A percentile compares a stretch with the other conserved stretches of the same genome.
Evolutionary conservation across 1,284 basidiomycete species (phyloP).

Genomic region (Puccinia hordei): DNA sequence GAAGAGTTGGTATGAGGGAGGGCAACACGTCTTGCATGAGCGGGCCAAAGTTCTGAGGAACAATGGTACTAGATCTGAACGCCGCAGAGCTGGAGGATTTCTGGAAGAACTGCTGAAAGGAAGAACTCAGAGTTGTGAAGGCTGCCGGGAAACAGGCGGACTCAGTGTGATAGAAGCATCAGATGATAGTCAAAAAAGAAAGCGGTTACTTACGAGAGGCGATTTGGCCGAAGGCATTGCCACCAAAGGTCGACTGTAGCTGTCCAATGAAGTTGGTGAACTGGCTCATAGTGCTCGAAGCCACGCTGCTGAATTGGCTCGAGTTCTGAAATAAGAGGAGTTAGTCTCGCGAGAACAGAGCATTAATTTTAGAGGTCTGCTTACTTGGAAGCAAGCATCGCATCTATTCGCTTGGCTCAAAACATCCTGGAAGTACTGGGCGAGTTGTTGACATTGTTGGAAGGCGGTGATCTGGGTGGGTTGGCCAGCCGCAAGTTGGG

Average conservation of each 20-base stretch:
- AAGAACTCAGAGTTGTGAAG: background rate
- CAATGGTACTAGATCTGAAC: background rate
- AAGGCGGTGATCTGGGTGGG: background rate
- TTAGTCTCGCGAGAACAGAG: background rate
- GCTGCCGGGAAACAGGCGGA: background rate
- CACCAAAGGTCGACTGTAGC: background rate
- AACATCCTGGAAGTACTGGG: background rate
- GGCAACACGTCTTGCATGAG: background rate
- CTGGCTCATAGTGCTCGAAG: background rate
- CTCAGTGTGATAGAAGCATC: background rate
- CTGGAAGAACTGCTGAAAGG: background rate
- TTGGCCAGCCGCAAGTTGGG: background rate
- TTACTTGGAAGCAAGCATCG: background rate
- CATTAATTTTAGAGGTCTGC: background rate
- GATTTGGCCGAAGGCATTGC: background rate
- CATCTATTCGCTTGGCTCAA: background rate
- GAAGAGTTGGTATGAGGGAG: too few relatives aligned
- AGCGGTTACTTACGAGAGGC: background rate
- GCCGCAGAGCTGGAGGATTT: background rate
- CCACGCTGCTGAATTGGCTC: background rate
- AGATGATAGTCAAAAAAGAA: background rate
- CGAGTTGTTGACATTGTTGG: background rate
- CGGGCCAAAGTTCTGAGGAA: background rate
- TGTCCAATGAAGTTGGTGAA: background rate
- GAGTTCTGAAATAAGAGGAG: background rate